Percentiles rank a stretch among this genome's conserved stretches.
Evolutionary conservation across 2,329 filamentous ascomycete species (phyloP).

Genomic region (Pseudopithomyces chartarum): DNA sequence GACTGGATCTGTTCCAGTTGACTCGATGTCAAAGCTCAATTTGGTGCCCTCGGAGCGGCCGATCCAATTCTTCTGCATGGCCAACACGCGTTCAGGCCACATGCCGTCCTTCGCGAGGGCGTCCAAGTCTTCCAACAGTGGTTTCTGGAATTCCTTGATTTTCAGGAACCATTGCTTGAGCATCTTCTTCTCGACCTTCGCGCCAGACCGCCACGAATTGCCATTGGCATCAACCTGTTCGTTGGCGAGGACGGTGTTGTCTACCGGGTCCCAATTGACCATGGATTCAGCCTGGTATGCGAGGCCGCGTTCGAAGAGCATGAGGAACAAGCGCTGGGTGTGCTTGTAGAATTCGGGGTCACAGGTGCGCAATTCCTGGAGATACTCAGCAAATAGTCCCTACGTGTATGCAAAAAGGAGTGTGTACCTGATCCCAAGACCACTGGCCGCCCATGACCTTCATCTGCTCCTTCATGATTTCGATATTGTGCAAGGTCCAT

Average conservation of each 20-base stretch:
- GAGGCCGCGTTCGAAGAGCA: constrained; percentile 73
- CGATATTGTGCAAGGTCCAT: constrained; percentile 83
- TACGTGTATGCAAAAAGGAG: neutral
- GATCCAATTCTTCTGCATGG: constrained; percentile 88
- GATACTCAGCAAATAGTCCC: constrained; percentile 13
- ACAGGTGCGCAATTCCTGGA: constrained; percentile 81
- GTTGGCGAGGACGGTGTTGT: constrained; percentile 88
- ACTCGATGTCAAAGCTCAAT: constrained; percentile 70
- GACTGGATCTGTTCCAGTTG: constrained; percentile 38
- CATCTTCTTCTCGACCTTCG: constrained; percentile 77
- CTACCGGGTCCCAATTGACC: constrained; percentile 89
- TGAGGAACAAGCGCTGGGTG: constrained; percentile 83
- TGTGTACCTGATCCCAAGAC: constrained; percentile 76
- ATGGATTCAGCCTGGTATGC: constrained; percentile 83
- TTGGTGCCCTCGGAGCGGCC: constrained; percentile 76
- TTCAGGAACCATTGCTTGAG: constrained; percentile 90
- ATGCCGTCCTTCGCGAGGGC: constrained; percentile 64
- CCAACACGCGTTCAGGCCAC: constrained; percentile 82
- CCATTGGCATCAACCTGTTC: constrained; percentile 91
- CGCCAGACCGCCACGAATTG: constrained; percentile 84
- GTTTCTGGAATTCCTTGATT: constrained; percentile 78
- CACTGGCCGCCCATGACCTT: constrained; percentile 79
- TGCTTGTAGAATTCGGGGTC: constrained; percentile 87
- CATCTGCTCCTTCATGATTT: constrained; percentile 82
- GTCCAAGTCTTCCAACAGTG: constrained; percentile 73